Conservation (phyloP, 179 eudicot species). For the Silene noctiflora region DNA sequence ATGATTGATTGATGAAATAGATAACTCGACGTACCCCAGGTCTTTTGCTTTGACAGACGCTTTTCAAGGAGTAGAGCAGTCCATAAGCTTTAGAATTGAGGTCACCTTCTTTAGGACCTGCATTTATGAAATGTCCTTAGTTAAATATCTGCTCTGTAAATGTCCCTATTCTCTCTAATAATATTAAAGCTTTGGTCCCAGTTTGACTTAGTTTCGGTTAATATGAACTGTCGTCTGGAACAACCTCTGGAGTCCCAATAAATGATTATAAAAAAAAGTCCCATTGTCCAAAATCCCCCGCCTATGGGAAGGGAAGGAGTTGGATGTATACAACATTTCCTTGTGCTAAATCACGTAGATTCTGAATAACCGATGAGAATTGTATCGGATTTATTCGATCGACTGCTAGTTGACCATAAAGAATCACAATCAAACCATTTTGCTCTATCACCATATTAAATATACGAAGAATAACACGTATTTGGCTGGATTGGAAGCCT, state of each 20-base stretch:
- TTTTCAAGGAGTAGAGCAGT: conserved; percentile 56
- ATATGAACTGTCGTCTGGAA: not conserved
- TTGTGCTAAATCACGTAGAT: too few relatives aligned
- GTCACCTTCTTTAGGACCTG: conserved; percentile 38
- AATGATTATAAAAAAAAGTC: not conserved
- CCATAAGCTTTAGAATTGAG: conserved; percentile 50
- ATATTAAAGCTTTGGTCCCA: not conserved
- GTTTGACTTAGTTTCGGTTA: not conserved
- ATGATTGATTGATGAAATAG: not conserved
- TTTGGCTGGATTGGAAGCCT: too few relatives aligned
- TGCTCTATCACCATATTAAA: not conserved
- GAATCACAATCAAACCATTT: not conserved
- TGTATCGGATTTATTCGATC: too few relatives aligned
- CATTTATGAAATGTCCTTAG: conserved; percentile 2
- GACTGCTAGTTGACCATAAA: too few relatives aligned
- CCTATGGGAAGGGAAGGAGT: too few relatives aligned
- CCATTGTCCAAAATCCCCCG: too few relatives aligned
- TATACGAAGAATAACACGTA: too few relatives aligned
- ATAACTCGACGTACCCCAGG: conserved; percentile 58
- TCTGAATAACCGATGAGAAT: too few relatives aligned
- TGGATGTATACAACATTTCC: too few relatives aligned
- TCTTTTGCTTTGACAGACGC: conserved; percentile 45
- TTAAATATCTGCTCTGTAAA: not conserved
- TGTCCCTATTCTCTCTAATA: not conserved
- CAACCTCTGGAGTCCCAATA: not conserved